Evolutionary conservation across 2,329 filamentous ascomycete genomes (phyloP).

Genomic region (Geoglossum cookeanum): DNA sequence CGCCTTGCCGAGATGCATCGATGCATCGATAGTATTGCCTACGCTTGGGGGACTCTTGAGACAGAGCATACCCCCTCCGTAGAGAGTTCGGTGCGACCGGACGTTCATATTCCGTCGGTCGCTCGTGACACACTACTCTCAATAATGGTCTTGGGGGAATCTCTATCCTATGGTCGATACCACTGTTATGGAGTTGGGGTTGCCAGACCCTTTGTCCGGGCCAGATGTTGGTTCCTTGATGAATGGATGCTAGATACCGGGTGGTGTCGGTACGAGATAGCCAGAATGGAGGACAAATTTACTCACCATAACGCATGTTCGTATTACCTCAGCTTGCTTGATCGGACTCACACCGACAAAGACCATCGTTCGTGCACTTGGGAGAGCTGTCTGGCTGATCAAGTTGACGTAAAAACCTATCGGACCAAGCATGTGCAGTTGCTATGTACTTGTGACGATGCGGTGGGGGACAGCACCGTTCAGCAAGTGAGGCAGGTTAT

Average conservation of each 20-base stretch:
- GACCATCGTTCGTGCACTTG: neutral
- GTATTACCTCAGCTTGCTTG: neutral
- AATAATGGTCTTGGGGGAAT: neutral
- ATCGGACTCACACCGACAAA: neutral
- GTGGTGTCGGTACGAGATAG: neutral
- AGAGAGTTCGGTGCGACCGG: neutral
- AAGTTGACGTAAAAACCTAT: neutral
- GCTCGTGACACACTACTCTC: neutral
- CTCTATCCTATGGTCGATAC: neutral
- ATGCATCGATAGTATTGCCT: neutral
- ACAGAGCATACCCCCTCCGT: neutral
- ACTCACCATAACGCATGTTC: neutral
- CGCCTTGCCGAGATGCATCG: neutral
- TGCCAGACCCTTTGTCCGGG: neutral
- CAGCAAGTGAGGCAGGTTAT: neutral
- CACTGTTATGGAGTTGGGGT: neutral
- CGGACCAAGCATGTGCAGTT: neutral
- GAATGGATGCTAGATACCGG: neutral
- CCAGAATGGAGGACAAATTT: neutral
- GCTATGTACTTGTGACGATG: neutral
- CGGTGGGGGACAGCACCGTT: neutral
- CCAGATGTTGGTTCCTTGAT: neutral
- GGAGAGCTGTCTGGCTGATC: neutral
- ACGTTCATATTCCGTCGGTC: neutral
- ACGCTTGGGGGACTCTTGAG: neutral